These are phyloP conservation scores for Cutaneotrichosporon spelunceum DNA, from an alignment of 1,284 basidiomycete species.

Conservation along the genomic window DNA sequence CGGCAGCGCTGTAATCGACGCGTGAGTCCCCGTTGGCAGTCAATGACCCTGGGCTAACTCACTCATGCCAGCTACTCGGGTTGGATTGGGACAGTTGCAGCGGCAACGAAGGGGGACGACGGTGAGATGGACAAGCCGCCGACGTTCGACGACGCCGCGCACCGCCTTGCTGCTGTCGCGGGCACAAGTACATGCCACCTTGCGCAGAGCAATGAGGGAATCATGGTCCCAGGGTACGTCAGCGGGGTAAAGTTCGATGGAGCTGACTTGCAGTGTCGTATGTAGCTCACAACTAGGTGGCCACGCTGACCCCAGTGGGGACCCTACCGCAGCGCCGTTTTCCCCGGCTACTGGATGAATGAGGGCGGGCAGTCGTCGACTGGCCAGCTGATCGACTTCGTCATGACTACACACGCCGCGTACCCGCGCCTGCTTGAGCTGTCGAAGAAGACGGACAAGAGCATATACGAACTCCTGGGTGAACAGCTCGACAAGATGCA, in stretches of 20 bases:
- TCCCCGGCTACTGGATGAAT: conserved; percentile 98
- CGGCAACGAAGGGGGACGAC: conserved; percentile 62
- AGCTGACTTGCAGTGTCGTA: conserved; percentile 28
- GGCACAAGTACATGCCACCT: conserved; percentile 96
- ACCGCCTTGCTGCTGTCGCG: conserved; percentile 86
- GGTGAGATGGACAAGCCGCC: conserved; percentile 52
- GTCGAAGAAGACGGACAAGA: conserved; percentile 53
- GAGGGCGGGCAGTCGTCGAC: conserved; percentile 98
- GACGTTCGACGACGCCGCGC: conserved; percentile 67
- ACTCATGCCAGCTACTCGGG: conserved; percentile 72
- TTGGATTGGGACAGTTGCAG: conserved; percentile 97
- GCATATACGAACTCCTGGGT: conserved; percentile 62
- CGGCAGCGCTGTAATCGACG: conserved; percentile 92
- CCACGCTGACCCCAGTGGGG: conserved; percentile 63
- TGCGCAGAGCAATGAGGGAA: conserved; percentile 72
- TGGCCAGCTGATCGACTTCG: conserved; percentile 95
- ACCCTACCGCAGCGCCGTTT: conserved; percentile 77
- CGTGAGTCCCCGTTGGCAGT: conserved; percentile 56
- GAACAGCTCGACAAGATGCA: conserved; percentile 69
- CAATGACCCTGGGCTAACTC: not conserved
- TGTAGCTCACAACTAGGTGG: conserved; percentile 9
- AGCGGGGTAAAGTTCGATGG: not conserved
- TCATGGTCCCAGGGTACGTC: conserved; percentile 73
- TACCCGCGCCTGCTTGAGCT: conserved; percentile 66
- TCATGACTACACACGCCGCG: conserved; percentile 87